Evolutionary conservation across 495 filamentous ascomycete species (phyloP), one percentile per base, ranked within the genome.

Genomic region (Sporormia fimetaria): DNA sequence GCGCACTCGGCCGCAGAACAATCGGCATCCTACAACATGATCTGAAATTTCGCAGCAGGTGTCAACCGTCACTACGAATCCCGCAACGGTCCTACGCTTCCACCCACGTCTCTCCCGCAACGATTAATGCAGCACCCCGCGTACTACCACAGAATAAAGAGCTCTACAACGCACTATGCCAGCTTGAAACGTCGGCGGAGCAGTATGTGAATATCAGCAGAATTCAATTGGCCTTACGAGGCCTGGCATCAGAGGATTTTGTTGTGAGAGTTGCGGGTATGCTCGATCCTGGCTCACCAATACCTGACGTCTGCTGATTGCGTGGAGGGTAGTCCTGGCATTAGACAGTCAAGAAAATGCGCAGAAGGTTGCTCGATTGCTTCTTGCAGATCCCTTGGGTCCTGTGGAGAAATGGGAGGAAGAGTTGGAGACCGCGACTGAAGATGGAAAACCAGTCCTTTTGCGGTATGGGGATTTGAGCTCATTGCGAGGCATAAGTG

Each of bases 341-440:
- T 50, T 74, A 28, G 65, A 67, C 31, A 63, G 66, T 42, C 59
- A 62, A 34, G 54, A 40, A 28, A 57, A 59, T 29, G 70, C 75
- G 34, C 63, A 73, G 45, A 73, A 72, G 42, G 68, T 96, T 10
- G 69, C 85, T 10, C 69, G 74, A 21, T 62, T 81, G 23, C 60
- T 92, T 33, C 66, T 94, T 14, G 82, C 81, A 15, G 88, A 94
- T 63, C 80, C 87, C 10, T 63, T 94, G 51, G 66, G 67, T 22
- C 54, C 61, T 0, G 67, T 76, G 47, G 67, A 72, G 36, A 59
- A 64, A 28, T 92, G 85, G 83, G 87, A 94, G 55, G 67, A 69
- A 52, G 57, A 70, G 33, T 59, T 94, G 37, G 68, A 77, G 16
- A 59, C 59, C 9, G 53, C 57, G 21, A 63, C 63, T 15, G 58